These are phyloP conservation scores for Francoa sonchifolia DNA, from an alignment of 441 rosid genomes.

Conservation along the genomic window DNA sequence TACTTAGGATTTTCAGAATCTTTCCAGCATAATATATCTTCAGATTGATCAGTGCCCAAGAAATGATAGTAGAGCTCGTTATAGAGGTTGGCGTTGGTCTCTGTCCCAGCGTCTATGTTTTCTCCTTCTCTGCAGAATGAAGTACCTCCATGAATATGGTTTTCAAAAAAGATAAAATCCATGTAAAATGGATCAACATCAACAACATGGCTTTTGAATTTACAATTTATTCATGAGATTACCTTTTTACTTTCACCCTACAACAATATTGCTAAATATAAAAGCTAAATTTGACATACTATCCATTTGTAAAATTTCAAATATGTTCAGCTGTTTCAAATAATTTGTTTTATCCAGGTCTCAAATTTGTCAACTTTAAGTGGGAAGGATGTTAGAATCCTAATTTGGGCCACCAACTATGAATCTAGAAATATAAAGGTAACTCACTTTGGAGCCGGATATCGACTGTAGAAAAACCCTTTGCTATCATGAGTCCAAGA, in stretches of 20 bases:
- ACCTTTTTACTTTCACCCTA: no score
- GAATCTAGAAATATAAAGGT: background rate
- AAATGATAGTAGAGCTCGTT: constrained; percentile 77
- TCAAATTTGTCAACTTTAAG: no score
- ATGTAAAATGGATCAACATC: no score
- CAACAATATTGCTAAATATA: no score
- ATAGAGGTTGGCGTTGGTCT: constrained; percentile 66
- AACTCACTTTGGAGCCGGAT: constrained; percentile 77
- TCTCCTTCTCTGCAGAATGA: constrained; percentile 57
- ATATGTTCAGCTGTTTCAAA: background rate
- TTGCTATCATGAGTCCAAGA: constrained; percentile 79
- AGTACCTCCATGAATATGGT: background rate
- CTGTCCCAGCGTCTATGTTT: constrained; percentile 79
- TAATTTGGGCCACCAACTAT: background rate
- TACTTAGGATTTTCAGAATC: constrained; percentile 75
- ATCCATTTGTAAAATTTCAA: background rate
- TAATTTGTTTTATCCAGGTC: no score
- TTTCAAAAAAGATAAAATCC: background rate
- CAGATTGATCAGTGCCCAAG: constrained; percentile 68
- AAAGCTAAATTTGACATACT: background rate
- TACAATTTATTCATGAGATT: no score
- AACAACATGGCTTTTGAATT: no score
- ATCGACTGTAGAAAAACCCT: constrained; percentile 90
- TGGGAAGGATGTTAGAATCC: background rate
- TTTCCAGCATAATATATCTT: constrained; percentile 87